These are phyloP conservation scores for Candida chauliodis DNA, from an alignment of 805 yeast species.

Conservation along the genomic window DNA sequence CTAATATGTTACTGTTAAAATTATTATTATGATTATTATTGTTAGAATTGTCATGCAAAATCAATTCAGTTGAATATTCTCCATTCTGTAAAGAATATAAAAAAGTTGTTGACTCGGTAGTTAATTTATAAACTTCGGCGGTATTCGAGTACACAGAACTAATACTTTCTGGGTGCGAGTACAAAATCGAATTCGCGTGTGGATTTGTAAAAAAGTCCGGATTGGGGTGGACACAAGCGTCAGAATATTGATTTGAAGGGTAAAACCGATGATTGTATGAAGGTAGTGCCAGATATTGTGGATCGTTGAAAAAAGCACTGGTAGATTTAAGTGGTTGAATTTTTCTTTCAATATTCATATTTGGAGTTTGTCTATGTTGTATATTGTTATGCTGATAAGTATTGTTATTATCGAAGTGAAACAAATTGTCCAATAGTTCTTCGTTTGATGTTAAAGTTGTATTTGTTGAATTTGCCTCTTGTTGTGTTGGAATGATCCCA, in stretches of 20 bases:
- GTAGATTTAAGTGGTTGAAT: neutral
- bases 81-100: constrained; percentile 5
- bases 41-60: constrained; percentile 7
- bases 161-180: neutral
- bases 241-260: neutral
- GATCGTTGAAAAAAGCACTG: neutral
- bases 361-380: neutral
- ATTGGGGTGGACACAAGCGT: neutral
- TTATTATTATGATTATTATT: too few species aligned
- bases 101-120: constrained; percentile 4
- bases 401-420: constrained; percentile 3
- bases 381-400: too few species aligned
- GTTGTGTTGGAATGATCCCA: neutral
- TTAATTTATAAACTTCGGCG: constrained; percentile 1
- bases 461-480: neutral
- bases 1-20: too few species aligned
- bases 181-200: constrained; percentile 2
- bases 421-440: neutral
- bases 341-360: constrained; percentile 1
- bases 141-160: neutral
- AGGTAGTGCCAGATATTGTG: neutral
- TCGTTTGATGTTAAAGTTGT: neutral
- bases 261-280: neutral
- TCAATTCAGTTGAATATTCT: constrained; percentile 14
- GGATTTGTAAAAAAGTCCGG: constrained; percentile 6